Conservation (phyloP, 345 rosid genomes). For the Eucalyptus sp. region DNA sequence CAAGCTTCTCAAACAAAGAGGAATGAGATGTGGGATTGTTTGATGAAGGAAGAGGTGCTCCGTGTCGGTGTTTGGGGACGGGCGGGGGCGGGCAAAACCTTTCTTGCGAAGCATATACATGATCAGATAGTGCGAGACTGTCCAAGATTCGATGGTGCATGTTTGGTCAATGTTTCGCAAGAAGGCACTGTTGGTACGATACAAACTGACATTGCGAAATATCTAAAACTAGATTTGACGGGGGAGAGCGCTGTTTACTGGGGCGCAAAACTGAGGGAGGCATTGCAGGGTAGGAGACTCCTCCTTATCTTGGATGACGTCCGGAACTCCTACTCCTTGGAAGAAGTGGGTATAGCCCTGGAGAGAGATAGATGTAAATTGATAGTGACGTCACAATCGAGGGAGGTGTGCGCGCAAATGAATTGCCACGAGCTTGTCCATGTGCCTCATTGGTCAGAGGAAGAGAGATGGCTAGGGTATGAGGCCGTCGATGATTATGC, state of each 20-base stretch:
- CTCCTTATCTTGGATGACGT: background rate
- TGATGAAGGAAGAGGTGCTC: background rate
- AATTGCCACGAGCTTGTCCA: background rate
- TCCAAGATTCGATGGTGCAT: background rate
- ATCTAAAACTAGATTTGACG: background rate
- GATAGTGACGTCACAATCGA: background rate
- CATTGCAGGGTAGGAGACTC: background rate
- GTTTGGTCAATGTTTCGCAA: background rate
- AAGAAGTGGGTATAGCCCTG: background rate
- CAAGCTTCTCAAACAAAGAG: background rate
- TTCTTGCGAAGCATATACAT: background rate
- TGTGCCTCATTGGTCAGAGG: background rate
- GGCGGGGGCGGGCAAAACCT: background rate
- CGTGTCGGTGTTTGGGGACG: background rate
- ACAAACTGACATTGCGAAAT: background rate
- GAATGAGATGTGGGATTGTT: background rate
- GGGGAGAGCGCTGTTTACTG: background rate
- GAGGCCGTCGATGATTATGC: background rate
- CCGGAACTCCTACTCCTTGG: fast-evolving
- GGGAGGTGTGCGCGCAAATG: background rate
- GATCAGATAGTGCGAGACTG: background rate
- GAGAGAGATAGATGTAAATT: background rate
- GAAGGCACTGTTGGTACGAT: background rate
- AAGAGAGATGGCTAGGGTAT: background rate
- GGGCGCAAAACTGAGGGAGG: background rate